Evolutionary conservation across 495 filamentous ascomycete species (phyloP), one percentile per base, ranked within the genome.

Genomic region (Cercophora samala): DNA sequence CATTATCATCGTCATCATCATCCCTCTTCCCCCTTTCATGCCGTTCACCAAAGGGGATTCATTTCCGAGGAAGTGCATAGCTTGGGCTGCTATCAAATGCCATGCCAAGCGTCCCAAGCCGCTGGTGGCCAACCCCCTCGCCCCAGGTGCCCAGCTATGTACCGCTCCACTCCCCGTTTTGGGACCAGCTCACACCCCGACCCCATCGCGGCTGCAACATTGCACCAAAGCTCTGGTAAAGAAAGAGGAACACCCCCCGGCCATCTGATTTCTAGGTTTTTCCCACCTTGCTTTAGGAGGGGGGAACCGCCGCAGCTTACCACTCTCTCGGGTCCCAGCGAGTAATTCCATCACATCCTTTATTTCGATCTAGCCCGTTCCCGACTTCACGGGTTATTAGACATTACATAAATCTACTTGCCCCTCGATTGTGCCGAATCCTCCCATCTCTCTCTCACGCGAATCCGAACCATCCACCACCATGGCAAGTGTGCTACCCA

Each of bases 321-420:
- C 58, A 60, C 22, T 60, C 58, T 29, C 58, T 60, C 58, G 58
- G 58, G 58, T 60, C 11, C 58, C 23, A 60, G 17, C 9, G 17
- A 18, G n/a, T 56, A 3, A 54, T n/a, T 18, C 52, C 52, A n/a
- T 21, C 19, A 3, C 52, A 18, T 54, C 52, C n/a, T n/a, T 54
- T 15, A 18, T 26, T 60, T 15, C 22, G 58, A 6, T 22, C 58
- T 60, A 23, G 23, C 24, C 58, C 13, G 8, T 29, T 22, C 58
- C 22, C 22, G 22, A 18, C 22, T 24, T 8, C 26, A 58, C n/a
- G n/a, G n/a, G n/a, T n/a, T n/a, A n/a, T n/a, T n/a, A n/a, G 29
- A 32, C 29, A 8, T 32, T 3, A 3, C 8, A 32, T 32, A 32
- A 32, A 32, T 32, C 29, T 8, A 32, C 29, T 32, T 32, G 29